These are phyloP conservation scores for Umbelopsis isabellina DNA, from an alignment of 192 early-diverging fungal species.

Conservation along the genomic window DNA sequence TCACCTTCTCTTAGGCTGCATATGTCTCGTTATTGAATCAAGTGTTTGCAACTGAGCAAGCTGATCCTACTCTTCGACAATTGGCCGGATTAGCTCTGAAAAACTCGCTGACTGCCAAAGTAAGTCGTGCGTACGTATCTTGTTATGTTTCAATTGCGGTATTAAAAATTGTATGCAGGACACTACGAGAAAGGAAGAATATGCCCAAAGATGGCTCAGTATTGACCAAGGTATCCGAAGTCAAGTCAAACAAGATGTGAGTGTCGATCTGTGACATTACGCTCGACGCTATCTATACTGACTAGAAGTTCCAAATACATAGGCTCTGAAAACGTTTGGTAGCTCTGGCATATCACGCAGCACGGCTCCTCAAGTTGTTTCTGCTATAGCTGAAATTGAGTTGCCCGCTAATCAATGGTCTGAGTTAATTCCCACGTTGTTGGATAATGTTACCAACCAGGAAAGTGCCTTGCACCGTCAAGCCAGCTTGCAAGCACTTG, in stretches of 20 bases:
- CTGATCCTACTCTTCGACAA: slow-evolving; percentile 62
- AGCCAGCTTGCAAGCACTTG: slow-evolving; percentile 86
- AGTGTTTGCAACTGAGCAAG: slow-evolving; percentile 82
- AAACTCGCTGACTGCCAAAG: slow-evolving; percentile 88
- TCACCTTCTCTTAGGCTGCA: slow-evolving; percentile 51
- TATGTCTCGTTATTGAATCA: slow-evolving; percentile 73
- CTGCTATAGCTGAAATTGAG: slow-evolving; percentile 93
- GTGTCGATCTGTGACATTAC: neutral
- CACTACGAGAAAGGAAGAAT: slow-evolving; percentile 52
- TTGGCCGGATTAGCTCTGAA: slow-evolving; percentile 93
- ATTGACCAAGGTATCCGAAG: slow-evolving; percentile 56
- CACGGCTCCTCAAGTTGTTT: slow-evolving; percentile 60
- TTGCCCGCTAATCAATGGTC: slow-evolving; percentile 84
- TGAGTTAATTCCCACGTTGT: slow-evolving; percentile 81
- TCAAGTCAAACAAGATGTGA: slow-evolving; percentile 74
- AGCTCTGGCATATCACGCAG: neutral
- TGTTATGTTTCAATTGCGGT: too few relatives aligned
- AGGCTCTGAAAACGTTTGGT: slow-evolving; percentile 16
- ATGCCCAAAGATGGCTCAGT: slow-evolving; percentile 67
- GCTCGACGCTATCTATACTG: neutral
- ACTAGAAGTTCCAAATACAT: neutral
- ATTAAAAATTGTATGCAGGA: slow-evolving; percentile 41
- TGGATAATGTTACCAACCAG: slow-evolving; percentile 72
- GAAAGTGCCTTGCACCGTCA: slow-evolving; percentile 75
- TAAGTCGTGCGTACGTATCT: slow-evolving; percentile 34